A percentile compares a stretch with the other conserved stretches of the same genome.
Conservation (phyloP, 805 yeast genomes). For the Saccharomycopsis vini region DNA sequence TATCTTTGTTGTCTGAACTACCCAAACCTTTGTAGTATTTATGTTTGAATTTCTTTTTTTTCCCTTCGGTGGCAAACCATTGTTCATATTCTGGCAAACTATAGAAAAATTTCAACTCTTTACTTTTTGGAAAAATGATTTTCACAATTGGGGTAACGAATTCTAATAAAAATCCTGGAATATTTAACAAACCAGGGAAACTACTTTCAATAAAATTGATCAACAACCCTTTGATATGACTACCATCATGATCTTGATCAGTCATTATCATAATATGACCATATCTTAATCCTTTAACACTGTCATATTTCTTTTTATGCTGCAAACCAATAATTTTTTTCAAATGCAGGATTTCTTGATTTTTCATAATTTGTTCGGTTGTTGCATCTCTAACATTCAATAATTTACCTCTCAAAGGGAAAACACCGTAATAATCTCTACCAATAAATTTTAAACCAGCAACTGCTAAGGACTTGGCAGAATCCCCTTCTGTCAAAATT, state of each 20-base stretch:
- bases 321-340: slow-evolving; percentile 93
- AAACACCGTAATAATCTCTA: slow-evolving; percentile 89
- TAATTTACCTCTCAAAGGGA: slow-evolving; percentile 91
- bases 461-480: slow-evolving; percentile 86
- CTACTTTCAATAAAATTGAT: slow-evolving; percentile 89
- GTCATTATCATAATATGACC: slow-evolving; percentile 99
- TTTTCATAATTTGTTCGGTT: slow-evolving; percentile 88
- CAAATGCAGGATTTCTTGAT: slow-evolving; percentile 89
- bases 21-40: slow-evolving; percentile 99
- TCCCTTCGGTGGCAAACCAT: slow-evolving; percentile 85
- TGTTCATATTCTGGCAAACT: slow-evolving; percentile 92
- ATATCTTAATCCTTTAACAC: slow-evolving; percentile 68
- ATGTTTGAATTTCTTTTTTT: slow-evolving; percentile 70
- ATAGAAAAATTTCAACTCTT: slow-evolving; percentile 55
- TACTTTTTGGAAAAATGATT: slow-evolving; percentile 65
- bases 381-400: slow-evolving; percentile 94
- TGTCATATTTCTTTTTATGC: slow-evolving; percentile 78
- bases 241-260: slow-evolving; percentile 99
- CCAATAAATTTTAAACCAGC: slow-evolving; percentile 94
- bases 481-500: slow-evolving; percentile 93
- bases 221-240: slow-evolving; percentile 91
- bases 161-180: slow-evolving; percentile 88
- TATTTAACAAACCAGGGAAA: slow-evolving; percentile 83
- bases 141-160: slow-evolving; percentile 95
- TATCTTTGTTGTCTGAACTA: slow-evolving; percentile 78